Conservation (phyloP, 768 basidiomycete genomes). For the Leccinum subtestaceum region DNA sequence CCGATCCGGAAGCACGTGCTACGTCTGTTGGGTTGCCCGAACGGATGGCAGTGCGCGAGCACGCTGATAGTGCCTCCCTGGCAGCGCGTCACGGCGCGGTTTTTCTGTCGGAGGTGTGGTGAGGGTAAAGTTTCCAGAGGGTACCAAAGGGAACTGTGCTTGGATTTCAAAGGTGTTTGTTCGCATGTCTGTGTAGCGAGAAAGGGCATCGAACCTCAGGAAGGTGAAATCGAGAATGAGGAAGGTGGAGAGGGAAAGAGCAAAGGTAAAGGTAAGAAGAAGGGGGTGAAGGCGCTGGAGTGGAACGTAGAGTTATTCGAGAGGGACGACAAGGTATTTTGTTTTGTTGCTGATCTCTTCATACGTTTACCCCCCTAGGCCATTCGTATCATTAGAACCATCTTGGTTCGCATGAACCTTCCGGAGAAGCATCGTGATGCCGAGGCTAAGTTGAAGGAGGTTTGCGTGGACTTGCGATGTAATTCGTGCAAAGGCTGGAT, state of each 20-base stretch:
- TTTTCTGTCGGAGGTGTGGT: conserved; percentile 53
- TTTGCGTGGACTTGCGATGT: conserved; percentile 42
- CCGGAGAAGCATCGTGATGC: conserved; percentile 33
- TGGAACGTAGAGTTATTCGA: conserved; percentile 56
- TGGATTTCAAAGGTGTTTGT: conserved; percentile 60
- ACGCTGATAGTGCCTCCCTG: conserved; percentile 49
- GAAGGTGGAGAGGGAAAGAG: conserved; percentile 22
- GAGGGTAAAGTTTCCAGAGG: conserved; percentile 31
- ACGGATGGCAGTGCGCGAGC: conserved; percentile 50
- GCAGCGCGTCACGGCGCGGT: conserved; percentile 56
- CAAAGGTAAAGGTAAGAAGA: neutral
- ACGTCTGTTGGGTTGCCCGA: conserved; percentile 44
- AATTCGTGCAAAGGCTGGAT: conserved; percentile 48
- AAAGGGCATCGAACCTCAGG: neutral
- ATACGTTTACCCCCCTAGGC: conserved; percentile 37
- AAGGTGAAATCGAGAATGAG: neutral
- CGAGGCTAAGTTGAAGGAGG: conserved; percentile 13
- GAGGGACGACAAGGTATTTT: conserved; percentile 54
- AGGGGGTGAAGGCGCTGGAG: conserved; percentile 20
- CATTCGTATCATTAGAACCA: conserved; percentile 38
- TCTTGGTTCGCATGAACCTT: conserved; percentile 33
- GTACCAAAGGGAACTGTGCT: conserved; percentile 41
- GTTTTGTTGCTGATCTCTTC: neutral
- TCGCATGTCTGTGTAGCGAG: conserved; percentile 48
- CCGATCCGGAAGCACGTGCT: conserved; percentile 44